Conservation (phyloP, 2,329 filamentous ascomycete species). For the Coniochaeta sp. region DNA sequence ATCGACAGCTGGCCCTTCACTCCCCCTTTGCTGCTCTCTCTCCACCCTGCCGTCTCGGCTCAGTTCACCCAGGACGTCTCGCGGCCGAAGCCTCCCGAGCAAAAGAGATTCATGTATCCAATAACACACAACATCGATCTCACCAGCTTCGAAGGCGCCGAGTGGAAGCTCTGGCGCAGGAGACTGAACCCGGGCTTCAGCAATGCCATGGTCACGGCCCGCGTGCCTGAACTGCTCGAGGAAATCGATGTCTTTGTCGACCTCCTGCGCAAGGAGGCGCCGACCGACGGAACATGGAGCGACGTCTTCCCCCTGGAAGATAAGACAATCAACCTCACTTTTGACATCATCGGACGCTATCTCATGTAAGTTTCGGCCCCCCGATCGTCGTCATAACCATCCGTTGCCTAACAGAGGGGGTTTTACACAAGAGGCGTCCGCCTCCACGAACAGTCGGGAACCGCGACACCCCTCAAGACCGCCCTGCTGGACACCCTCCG, state of each 20-base stretch:
- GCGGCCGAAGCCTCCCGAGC: conserved; percentile 17
- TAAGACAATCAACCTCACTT: conserved; percentile 27
- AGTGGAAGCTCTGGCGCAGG: conserved; percentile 21
- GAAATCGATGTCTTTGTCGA: conserved; percentile 27
- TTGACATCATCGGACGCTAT: conserved; percentile 31
- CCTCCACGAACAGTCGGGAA: neutral
- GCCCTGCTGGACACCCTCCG: neutral
- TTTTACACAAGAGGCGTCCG: neutral
- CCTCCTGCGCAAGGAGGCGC: conserved; percentile 18
- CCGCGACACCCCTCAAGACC: neutral
- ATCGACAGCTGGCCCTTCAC: conserved; percentile 22
- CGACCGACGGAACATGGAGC: conserved; percentile 19
- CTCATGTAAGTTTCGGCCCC: conserved; percentile 14
- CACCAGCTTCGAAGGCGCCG: conserved; percentile 19
- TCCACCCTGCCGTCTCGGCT: conserved; percentile 12
- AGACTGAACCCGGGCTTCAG: conserved; percentile 30
- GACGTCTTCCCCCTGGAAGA: conserved; percentile 25
- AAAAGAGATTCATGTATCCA: conserved; percentile 18
- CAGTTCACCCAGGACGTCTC: conserved; percentile 15
- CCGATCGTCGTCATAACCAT: neutral
- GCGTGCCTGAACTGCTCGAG: conserved; percentile 27
- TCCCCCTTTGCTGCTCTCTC: conserved; percentile 10
- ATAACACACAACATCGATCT: conserved; percentile 24
- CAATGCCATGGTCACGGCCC: conserved; percentile 23
- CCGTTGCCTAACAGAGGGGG: neutral